These are phyloP conservation scores for Mimosa pudica DNA, from an alignment of 306 rosid species.

Conservation along the genomic window DNA sequence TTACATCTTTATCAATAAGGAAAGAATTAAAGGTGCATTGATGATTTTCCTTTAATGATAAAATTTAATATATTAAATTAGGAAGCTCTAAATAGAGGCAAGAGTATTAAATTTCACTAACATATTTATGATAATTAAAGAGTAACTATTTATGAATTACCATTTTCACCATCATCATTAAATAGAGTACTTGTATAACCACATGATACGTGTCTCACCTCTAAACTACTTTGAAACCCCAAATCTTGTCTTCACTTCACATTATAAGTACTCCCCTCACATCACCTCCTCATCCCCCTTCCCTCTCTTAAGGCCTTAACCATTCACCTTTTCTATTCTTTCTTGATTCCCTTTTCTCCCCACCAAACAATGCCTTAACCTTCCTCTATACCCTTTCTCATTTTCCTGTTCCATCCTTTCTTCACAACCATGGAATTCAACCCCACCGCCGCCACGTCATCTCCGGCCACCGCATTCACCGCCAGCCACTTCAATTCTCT, in stretches of 20 bases:
- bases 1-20: no score
- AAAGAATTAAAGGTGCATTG: no score
- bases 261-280: constrained; percentile 43
- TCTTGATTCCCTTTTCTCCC: background rate
- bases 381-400: constrained; percentile 46
- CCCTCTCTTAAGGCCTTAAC: constrained; percentile 20
- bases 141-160: no score
- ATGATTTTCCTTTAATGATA: no score
- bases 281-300: constrained; percentile 25
- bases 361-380: constrained; percentile 20
- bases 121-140: no score
- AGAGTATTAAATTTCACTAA: no score
- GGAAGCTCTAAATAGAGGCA: no score
- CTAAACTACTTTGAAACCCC: constrained; percentile 46
- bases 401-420: constrained; percentile 6
- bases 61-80: no score
- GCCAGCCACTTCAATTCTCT: constrained; percentile 33
- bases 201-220: background rate
- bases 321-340: constrained; percentile 18
- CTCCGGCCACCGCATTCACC: background rate
- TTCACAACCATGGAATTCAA: constrained; percentile 42
- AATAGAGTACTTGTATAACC: no score
- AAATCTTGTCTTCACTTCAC: constrained; percentile 50
- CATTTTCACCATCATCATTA: no score
- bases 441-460: background rate